Evolutionary conservation across 306 rosid genomes (phyloP).

Genomic region (Ochetophila trinervis): DNA sequence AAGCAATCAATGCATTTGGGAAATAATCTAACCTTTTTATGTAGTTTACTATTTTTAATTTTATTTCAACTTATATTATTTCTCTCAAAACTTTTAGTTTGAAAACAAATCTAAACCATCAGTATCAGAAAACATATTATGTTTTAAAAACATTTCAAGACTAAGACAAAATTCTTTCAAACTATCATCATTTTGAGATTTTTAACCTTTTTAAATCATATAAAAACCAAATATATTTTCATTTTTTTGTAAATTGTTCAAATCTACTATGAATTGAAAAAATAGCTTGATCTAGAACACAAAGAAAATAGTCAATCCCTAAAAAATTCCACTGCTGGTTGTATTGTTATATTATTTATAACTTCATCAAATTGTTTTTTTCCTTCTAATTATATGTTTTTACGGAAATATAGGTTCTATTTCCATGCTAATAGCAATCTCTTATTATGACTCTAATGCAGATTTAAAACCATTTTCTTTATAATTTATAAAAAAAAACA

Average conservation of each 20-base stretch:
- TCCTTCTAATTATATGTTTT: not conserved
- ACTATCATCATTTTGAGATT: not conserved
- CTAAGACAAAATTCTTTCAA: not conserved
- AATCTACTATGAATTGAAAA: not conserved
- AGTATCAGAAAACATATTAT: not conserved
- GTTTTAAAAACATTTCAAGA: not conserved
- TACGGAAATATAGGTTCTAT: not conserved
- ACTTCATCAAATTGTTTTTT: constrained; percentile 5
- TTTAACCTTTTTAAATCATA: not conserved
- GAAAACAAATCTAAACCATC: not conserved
- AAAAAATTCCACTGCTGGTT: not conserved
- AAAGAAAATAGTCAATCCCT: constrained; percentile 3
- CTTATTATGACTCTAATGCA: not conserved
- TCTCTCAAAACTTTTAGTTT: not conserved
- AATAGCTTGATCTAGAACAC: constrained; percentile 1
- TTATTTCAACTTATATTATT: not conserved
- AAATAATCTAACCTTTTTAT: not conserved
- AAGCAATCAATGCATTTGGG: constrained; percentile 1
- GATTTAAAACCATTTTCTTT: constrained; percentile 1
- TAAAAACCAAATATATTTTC: not conserved
- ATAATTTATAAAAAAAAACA: constrained; percentile 8
- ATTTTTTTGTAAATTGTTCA: not conserved
- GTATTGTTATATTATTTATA: not conserved
- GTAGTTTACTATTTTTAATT: not conserved
- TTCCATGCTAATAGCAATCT: not conserved